Conservation (phyloP, 2,329 filamentous ascomycete species). For the Macrophomina phaseolina region DNA sequence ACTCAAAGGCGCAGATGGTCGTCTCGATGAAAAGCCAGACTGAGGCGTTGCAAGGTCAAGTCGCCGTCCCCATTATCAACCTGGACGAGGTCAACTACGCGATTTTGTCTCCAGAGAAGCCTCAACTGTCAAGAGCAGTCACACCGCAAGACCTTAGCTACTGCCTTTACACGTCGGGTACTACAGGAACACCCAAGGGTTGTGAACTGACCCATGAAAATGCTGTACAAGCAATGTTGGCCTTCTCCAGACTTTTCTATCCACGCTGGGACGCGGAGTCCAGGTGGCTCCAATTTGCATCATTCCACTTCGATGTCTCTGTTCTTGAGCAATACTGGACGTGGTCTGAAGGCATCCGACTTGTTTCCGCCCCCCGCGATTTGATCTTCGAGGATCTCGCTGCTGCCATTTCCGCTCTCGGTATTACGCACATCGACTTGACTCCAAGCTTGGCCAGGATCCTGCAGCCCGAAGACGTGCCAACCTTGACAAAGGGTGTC, state of each 20-base stretch:
- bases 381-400: slow-evolving; percentile 84
- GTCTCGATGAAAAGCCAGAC: slow-evolving; percentile 61
- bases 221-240: slow-evolving; percentile 84
- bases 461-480: slow-evolving; percentile 79
- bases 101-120: slow-evolving; percentile 42
- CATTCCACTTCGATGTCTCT: slow-evolving; percentile 93
- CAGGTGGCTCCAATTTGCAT: slow-evolving; percentile 90
- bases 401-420: slow-evolving; percentile 70
- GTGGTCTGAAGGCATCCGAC: slow-evolving; percentile 86
- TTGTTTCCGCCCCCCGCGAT: slow-evolving; percentile 82
- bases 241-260: slow-evolving; percentile 79
- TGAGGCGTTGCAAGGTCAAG: slow-evolving; percentile 42
- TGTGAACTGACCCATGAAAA: slow-evolving; percentile 90
- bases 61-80: slow-evolving; percentile 50
- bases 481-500: slow-evolving; percentile 77
- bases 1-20: slow-evolving; percentile 70
- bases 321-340: slow-evolving; percentile 95
- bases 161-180: slow-evolving; percentile 86
- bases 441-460: slow-evolving; percentile 86
- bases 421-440: slow-evolving; percentile 88
- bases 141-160: slow-evolving; percentile 70
- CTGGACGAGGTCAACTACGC: slow-evolving; percentile 51
- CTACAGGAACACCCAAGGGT: slow-evolving; percentile 84
- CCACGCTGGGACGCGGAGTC: slow-evolving; percentile 76
- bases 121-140: slow-evolving; percentile 35